phyloP scores from a whole-genome alignment of 2,329 filamentous ascomycete genomes.

The Thermothelomyces thermophilus region DNA sequence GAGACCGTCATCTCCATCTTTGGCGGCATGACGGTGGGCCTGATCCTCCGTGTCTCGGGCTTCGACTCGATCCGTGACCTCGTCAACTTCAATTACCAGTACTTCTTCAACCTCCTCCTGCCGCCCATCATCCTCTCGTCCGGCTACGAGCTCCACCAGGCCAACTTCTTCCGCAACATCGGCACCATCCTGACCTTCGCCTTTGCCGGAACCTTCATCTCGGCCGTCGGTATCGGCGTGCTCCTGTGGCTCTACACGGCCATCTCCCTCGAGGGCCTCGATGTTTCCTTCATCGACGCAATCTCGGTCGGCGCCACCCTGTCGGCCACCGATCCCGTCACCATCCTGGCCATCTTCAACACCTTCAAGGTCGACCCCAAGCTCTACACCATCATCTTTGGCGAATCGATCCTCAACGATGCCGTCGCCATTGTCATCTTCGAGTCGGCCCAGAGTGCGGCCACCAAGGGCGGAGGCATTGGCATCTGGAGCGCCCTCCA shows the following conservation, averaged over 20 bases:
- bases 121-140: slow-evolving; percentile 96
- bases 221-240: slow-evolving; percentile 84
- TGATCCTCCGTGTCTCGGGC: slow-evolving; percentile 76
- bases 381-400: slow-evolving; percentile 97
- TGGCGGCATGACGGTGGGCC: slow-evolving; percentile 90
- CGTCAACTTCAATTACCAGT: slow-evolving; percentile 96
- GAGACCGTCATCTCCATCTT: slow-evolving; percentile 99
- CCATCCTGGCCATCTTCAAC: slow-evolving; percentile 97
- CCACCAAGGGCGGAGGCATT: slow-evolving; percentile 64
- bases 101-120: slow-evolving; percentile 99
- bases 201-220: slow-evolving; percentile 94
- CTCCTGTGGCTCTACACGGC: slow-evolving; percentile 86
- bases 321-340: slow-evolving; percentile 94
- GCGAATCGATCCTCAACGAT: slow-evolving; percentile 96
- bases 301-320: slow-evolving; percentile 94
- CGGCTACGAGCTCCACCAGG: slow-evolving; percentile 95
- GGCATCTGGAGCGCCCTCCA: slow-evolving; percentile 81
- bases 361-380: slow-evolving; percentile 99
- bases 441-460: slow-evolving; percentile 88
- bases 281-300: slow-evolving; percentile 88
- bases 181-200: slow-evolving; percentile 96
- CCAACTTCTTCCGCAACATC: slow-evolving; percentile 98
- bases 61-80: slow-evolving; percentile 80
- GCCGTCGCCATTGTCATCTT: slow-evolving; percentile 98
- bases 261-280: slow-evolving; percentile 76